phyloP scores from a whole-genome alignment of 1,139 yeast genomes.

The Wickerhamiella infanticola region DNA sequence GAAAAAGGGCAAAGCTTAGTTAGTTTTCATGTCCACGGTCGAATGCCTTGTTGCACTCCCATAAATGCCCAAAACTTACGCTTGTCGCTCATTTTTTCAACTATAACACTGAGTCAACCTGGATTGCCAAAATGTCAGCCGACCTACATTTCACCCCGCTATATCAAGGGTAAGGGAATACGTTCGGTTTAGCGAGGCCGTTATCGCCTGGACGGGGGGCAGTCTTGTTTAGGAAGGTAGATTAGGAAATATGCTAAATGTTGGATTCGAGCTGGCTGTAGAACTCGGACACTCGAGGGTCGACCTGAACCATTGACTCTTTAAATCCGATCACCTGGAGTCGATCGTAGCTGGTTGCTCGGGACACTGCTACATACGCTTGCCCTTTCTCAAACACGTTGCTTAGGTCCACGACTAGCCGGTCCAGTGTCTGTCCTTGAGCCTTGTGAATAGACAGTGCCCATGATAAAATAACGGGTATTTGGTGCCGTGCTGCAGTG shows the following conservation, averaged over 20 bases:
- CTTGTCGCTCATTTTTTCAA: not conserved
- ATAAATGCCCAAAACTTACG: not conserved
- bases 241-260: no score
- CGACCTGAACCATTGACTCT: conserved; percentile 45
- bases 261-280: conserved; percentile 31
- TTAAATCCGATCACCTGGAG: conserved; percentile 63
- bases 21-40: not conserved
- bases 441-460: conserved; percentile 84
- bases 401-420: conserved; percentile 60
- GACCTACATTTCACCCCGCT: not conserved
- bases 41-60: not conserved
- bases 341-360: conserved; percentile 65
- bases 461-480: conserved; percentile 73
- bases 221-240: no score
- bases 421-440: conserved; percentile 75
- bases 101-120: not conserved
- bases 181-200: no score
- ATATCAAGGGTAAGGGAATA: no score
- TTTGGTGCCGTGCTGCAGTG: conserved; percentile 34
- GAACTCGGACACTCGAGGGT: conserved; percentile 50
- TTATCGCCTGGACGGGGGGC: no score
- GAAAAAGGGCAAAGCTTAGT: conserved; percentile 53
- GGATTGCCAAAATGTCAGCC: not conserved
- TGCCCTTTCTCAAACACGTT: conserved; percentile 73
- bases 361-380: conserved; percentile 77